Evolutionary conservation across 257 asterid species (phyloP).

Genomic region (Solanum tarapatanum): DNA sequence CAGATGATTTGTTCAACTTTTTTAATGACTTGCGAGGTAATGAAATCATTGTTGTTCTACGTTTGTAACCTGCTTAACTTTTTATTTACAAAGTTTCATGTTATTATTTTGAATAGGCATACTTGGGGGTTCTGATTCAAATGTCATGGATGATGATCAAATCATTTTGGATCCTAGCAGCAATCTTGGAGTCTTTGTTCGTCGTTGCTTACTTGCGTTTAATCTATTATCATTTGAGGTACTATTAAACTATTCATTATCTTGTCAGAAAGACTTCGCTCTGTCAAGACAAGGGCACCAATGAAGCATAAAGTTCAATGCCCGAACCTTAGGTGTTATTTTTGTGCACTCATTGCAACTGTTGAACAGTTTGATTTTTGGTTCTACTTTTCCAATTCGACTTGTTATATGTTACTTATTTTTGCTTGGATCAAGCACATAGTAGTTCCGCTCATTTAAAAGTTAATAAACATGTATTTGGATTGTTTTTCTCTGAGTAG

Average conservation of each 20-base stretch:
- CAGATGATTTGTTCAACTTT: conserved; percentile 83
- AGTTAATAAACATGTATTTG: neutral
- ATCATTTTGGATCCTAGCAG: conserved; percentile 83
- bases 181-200: conserved; percentile 60
- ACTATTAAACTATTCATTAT: neutral
- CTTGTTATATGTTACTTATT: neutral
- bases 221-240: conserved; percentile 88
- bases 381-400: neutral
- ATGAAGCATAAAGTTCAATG: neutral
- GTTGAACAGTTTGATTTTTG: neutral
- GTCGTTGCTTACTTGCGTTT: conserved; percentile 82
- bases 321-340: neutral
- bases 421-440: neutral
- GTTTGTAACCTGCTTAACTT: neutral
- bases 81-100: neutral
- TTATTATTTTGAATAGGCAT: conserved; percentile 34
- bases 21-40: conserved; percentile 74
- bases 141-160: conserved; percentile 75
- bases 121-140: conserved; percentile 55
- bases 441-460: neutral
- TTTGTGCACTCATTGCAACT: neutral
- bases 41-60: neutral
- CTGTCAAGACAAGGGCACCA: neutral
- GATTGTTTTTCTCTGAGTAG: conserved; percentile 29
- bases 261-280: neutral